Evolutionary conservation across 768 basidiomycete genomes (phyloP).

Genomic region (Leccinellum rugosiceps): DNA sequence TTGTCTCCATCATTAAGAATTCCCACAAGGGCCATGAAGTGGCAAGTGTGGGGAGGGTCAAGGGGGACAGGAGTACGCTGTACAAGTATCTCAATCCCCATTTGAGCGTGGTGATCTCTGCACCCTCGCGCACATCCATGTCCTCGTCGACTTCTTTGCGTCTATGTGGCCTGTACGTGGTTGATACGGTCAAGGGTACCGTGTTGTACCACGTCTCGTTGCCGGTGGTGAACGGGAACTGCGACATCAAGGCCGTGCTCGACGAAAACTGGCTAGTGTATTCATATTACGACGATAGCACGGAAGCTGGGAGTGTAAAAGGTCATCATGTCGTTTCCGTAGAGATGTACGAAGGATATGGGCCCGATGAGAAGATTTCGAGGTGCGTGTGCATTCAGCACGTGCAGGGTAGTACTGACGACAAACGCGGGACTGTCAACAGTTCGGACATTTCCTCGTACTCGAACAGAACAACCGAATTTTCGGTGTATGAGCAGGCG

Average conservation of each 20-base stretch:
- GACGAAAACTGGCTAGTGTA: constrained; percentile 94
- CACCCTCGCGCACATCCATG: constrained; percentile 18
- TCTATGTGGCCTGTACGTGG: constrained; percentile 64
- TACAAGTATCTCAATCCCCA: constrained; percentile 95
- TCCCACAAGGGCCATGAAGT: constrained; percentile 44
- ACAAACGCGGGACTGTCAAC: neutral
- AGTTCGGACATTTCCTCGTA: constrained; percentile 57
- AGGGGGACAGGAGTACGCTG: constrained; percentile 82
- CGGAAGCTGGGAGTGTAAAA: constrained; percentile 48
- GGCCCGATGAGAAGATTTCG: constrained; percentile 61
- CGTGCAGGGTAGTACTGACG: neutral
- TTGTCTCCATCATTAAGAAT: constrained; percentile 51
- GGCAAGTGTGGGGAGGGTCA: constrained; percentile 79
- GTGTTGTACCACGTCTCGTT: constrained; percentile 66
- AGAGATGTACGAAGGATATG: constrained; percentile 82
- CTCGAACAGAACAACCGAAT: constrained; percentile 48
- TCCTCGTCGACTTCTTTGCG: constrained; percentile 8
- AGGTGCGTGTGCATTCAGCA: constrained; percentile 49
- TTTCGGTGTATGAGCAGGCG: constrained; percentile 63
- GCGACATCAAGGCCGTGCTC: constrained; percentile 67
- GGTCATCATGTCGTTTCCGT: constrained; percentile 76
- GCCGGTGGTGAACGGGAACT: constrained; percentile 41
- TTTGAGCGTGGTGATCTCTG: constrained; percentile 63
- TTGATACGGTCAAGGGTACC: constrained; percentile 80
- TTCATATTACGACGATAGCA: constrained; percentile 70